phyloP scores from a whole-genome alignment of 345 rosid species.

The Bruguiera gymnorhiza region DNA sequence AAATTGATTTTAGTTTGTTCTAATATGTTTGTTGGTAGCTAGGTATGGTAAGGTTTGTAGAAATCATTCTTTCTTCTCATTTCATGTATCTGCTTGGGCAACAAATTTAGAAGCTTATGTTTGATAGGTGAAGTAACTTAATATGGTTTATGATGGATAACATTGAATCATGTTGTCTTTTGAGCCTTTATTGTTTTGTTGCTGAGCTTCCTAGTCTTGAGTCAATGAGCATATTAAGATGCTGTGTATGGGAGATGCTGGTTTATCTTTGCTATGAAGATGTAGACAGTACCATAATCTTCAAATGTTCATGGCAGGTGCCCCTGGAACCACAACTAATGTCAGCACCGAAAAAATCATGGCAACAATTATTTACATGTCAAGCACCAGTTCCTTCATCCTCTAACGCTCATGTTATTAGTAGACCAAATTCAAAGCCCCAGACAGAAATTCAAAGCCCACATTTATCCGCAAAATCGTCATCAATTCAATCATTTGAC shows the following conservation, averaged over 20 bases:
- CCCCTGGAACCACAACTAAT: constrained; percentile 49
- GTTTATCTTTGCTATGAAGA: not conserved
- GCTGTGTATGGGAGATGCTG: not conserved
- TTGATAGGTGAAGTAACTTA: not conserved
- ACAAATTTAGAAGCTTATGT: not conserved
- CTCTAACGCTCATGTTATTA: constrained; percentile 54
- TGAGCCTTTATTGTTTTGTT: too few species aligned
- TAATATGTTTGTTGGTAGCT: not conserved
- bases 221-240: too few species aligned
- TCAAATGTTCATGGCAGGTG: constrained; percentile 53
- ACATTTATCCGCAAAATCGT: constrained; percentile 39
- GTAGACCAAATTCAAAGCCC: constrained; percentile 62
- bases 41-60: not conserved
- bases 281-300: constrained; percentile 14
- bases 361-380: constrained; percentile 90
- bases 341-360: constrained; percentile 70
- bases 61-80: not conserved
- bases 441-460: constrained; percentile 54
- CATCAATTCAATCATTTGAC: constrained; percentile 61
- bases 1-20: not conserved
- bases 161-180: too few species aligned
- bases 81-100: not conserved
- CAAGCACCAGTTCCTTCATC: constrained; percentile 50
- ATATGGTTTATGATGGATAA: too few species aligned
- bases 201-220: too few species aligned